Evolutionary conservation across 2,329 filamentous ascomycete species (phyloP).

Genomic region (Albophoma yamanashiensis): DNA sequence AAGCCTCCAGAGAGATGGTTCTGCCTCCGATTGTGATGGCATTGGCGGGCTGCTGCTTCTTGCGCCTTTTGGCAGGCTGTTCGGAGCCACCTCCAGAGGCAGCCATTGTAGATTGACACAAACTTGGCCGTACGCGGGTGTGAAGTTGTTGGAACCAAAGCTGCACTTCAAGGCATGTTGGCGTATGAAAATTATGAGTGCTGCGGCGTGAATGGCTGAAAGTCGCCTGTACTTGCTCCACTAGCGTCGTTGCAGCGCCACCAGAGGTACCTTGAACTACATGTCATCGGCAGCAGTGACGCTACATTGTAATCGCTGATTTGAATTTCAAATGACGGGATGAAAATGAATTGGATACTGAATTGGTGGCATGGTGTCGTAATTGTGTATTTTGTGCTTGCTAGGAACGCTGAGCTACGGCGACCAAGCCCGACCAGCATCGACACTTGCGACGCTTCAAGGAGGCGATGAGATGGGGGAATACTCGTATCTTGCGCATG

Average conservation of each 20-base stretch:
- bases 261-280: neutral
- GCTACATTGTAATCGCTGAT: no score
- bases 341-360: neutral
- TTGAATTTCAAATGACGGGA: neutral
- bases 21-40: conserved; percentile 37
- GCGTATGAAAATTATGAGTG: neutral
- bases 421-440: neutral
- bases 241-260: neutral
- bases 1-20: conserved; percentile 37
- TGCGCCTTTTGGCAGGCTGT: conserved; percentile 26
- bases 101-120: neutral
- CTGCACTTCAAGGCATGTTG: neutral
- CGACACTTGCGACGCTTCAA: no score
- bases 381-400: no score
- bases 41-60: conserved; percentile 19
- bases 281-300: neutral
- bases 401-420: neutral
- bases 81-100: neutral
- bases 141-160: neutral
- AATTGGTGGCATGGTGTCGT: neutral
- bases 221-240: neutral
- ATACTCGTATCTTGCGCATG: no score
- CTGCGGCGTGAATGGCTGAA: neutral
- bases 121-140: neutral
- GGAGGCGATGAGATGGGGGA: no score